Evolutionary conservation across 2,329 filamentous ascomycete genomes (phyloP), one percentile per base, ranked within the genome.

Genomic region (Myrmaecium sp.): DNA sequence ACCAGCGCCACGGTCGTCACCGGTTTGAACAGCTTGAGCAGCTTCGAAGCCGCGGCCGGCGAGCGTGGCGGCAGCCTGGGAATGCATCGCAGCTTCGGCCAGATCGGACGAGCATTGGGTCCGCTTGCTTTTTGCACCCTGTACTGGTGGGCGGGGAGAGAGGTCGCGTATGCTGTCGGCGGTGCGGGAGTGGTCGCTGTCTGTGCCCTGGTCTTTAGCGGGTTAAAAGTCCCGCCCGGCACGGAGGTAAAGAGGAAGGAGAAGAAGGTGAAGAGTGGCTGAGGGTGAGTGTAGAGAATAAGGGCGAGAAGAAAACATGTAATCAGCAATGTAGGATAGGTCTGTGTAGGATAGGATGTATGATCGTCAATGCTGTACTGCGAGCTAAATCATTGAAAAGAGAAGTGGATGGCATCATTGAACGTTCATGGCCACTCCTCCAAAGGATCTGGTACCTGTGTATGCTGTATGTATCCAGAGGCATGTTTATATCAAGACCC

Each of bases 81-180:
- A 3, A 74, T 80, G 31, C 64, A 95, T 39, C 65, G 89, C 15
- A 71, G 67, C 38, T 74, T 68, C 49, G 54, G 89, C 5, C 89
- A 98, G 59, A 66, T 84, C 4, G 89, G 89, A 3, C 67, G 89
- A 17, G 82, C 84, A 0, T 51, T 92, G 7, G 89, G 89, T 0
- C 89, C 89, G 0, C 51, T 98, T 4, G 55, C 92, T 18, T 98
- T 98, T 47, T 95, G 89, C 34, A 82, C 81, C 25, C 61, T 98
- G 30, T 98, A 98, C 57, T 98, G 89, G 89, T 98, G 89, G 89
- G 84, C 82, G 5, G 89, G 89, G 0, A 64, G 89, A 24, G 77
- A 91, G 45, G 64, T 73, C 7, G 89, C 89, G 2, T 98, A 95
- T 51, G 63, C 61, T 1, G 64, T 82, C 40, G 89, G 89, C 4